Evolutionary conservation across 2,329 filamentous ascomycete genomes (phyloP), one percentile per base, ranked within the genome.

Genomic region (Coleophoma eucalyptorum): DNA sequence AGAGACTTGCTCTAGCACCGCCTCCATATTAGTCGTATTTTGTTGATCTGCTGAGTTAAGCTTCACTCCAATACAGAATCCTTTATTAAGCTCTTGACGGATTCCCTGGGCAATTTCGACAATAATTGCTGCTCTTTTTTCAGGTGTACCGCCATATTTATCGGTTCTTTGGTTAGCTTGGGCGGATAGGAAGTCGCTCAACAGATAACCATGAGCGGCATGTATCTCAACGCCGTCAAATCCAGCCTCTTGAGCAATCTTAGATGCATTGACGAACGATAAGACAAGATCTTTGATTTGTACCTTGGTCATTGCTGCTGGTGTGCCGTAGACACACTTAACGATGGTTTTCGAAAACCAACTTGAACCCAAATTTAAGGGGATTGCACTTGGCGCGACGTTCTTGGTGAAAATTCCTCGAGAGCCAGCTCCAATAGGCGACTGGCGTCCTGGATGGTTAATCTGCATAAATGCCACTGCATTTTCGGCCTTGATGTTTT

Each of bases 151-250:
- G n/a, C 85, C 85, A 59, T 87, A 89, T 51, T 75, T 62, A 59
- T 89, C 85, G 0, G 74, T 87, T 19, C 89, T 79, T 50, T 78
- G 70, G 69, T 93, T 94, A 15, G 76, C 74, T 0, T 77, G 75
- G 0, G 87, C 86, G 0, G 82, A 84, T 7, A 91, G 58, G 72
- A 93, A 93, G 8, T 75, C 72, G 56, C 83, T 80, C 1, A 93
- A 71, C 1, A 93, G 76, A 63, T 91, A 93, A 1, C 89, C 88
- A 61, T 93, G 89, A 41, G 76, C 77, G 4, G 68, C 77, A 59
- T 82, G 79, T 18, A 82, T 53, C 56, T 81, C 69, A 11, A 79
- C 61, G 0, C 78, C 79, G 15, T 72, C 70, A 51, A 80, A 81
- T 0, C 79, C 79, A 20, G 70, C 67, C 51, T 77, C 70, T 2